Evolutionary conservation across 2,329 filamentous ascomycete genomes (phyloP).

Genomic region (Lasiodiplodia sp.): DNA sequence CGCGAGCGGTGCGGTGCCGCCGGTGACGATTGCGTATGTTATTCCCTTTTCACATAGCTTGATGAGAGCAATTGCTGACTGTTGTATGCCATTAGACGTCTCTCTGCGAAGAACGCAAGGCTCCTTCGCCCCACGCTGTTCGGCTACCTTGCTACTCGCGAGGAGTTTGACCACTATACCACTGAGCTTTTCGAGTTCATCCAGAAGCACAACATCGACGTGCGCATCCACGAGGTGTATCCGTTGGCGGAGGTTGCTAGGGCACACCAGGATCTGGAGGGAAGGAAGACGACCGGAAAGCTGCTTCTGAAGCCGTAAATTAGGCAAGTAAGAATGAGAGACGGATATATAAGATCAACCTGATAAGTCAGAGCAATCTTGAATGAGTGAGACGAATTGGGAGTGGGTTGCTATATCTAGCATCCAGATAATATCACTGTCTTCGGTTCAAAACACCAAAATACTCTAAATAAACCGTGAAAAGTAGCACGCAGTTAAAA

Average conservation of each 20-base stretch:
- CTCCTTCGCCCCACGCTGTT: constrained; percentile 78
- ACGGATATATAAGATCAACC: not conserved
- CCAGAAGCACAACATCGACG: constrained; percentile 71
- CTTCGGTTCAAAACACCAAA: too few species aligned
- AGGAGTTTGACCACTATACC: constrained; percentile 75
- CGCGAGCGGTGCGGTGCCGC: constrained; percentile 79
- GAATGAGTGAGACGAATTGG: not conserved
- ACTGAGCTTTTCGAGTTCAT: constrained; percentile 78
- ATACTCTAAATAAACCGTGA: too few species aligned
- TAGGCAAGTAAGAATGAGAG: not conserved
- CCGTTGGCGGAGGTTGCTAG: constrained; percentile 73
- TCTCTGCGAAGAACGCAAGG: constrained; percentile 78
- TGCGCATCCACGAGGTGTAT: constrained; percentile 79
- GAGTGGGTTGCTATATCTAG: not conserved
- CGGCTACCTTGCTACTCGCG: constrained; percentile 71
- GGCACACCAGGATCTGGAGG: constrained; percentile 81
- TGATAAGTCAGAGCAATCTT: not conserved
- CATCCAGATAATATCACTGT: not conserved
- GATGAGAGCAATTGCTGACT: not conserved
- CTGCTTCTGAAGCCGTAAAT: constrained; percentile 71
- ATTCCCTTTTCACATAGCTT: constrained; percentile 45
- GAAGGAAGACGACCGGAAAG: constrained; percentile 85
- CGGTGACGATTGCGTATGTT: constrained; percentile 66
- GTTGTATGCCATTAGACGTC: constrained; percentile 41
- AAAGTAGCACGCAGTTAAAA: not conserved